Conservation (phyloP, 352 stramenopile species). For the Saprolegnia diclina region DNA sequence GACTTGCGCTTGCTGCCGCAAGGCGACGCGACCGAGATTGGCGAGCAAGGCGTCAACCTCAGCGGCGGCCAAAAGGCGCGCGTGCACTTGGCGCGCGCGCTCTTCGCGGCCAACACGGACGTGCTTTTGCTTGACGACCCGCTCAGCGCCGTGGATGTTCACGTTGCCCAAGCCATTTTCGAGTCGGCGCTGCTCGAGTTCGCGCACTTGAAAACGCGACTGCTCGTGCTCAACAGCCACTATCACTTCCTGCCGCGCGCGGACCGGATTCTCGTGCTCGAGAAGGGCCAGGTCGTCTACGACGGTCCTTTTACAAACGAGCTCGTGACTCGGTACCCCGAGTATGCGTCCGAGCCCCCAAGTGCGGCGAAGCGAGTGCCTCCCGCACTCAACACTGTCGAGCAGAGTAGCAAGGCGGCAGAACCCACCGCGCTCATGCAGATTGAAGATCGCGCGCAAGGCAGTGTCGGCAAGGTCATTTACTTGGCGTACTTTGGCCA, state of each 20-base stretch:
- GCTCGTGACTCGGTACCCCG: too few relatives aligned
- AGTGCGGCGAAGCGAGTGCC: too few relatives aligned
- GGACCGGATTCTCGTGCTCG: slow-evolving; percentile 26
- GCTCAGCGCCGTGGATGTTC: slow-evolving; percentile 94
- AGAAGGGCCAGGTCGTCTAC: too few relatives aligned
- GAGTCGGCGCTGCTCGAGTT: slow-evolving; percentile 87
- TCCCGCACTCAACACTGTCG: too few relatives aligned
- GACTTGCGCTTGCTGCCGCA: not conserved
- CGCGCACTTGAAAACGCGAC: slow-evolving; percentile 75
- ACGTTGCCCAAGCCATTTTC: slow-evolving; percentile 95
- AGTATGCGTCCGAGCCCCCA: too few relatives aligned
- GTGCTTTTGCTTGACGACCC: slow-evolving; percentile 96
- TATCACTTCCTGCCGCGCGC: slow-evolving; percentile 78
- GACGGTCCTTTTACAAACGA: too few relatives aligned
- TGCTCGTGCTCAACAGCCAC: slow-evolving; percentile 93
- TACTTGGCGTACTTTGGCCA: slow-evolving; percentile 13
- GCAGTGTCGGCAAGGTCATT: not conserved
- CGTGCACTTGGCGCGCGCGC: slow-evolving; percentile 31
- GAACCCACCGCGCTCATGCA: not conserved
- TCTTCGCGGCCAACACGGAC: slow-evolving; percentile 53
- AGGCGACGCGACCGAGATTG: not conserved
- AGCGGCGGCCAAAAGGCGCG: slow-evolving; percentile 39
- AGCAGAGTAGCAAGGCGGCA: too few relatives aligned
- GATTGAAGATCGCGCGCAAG: not conserved
- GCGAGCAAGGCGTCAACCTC: slow-evolving; percentile 28